Conservation (phyloP, 768 basidiomycete species). For the Rhizopogon rudus region DNA sequence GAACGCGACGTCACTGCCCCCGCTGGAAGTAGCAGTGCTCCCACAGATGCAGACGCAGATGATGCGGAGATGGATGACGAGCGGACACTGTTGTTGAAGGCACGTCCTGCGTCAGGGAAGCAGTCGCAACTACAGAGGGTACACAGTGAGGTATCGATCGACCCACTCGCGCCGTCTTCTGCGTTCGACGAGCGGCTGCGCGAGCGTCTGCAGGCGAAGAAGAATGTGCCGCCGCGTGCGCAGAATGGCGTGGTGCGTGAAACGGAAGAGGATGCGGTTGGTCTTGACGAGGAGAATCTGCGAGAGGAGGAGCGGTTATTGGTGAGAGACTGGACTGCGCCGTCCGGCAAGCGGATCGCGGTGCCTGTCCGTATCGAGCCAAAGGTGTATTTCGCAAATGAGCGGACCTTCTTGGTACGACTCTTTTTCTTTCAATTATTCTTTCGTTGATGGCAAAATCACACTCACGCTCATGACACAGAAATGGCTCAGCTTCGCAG, state of each 20-base stretch:
- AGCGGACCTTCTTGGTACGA: slow-evolving; percentile 89
- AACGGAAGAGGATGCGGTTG: slow-evolving; percentile 24
- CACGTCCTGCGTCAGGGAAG: slow-evolving; percentile 10
- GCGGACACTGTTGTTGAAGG: slow-evolving; percentile 34
- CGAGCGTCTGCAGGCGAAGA: slow-evolving; percentile 48
- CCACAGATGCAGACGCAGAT: slow-evolving; percentile 12
- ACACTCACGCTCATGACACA: slow-evolving; percentile 23
- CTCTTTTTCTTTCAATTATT: neutral
- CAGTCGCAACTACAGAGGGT: neutral
- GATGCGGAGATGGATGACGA: slow-evolving; percentile 25
- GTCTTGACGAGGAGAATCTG: slow-evolving; percentile 32
- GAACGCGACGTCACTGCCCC: slow-evolving; percentile 23
- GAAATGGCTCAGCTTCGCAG: slow-evolving; percentile 88
- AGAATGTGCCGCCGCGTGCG: slow-evolving; percentile 12
- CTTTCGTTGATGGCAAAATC: neutral
- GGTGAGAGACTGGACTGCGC: slow-evolving; percentile 69
- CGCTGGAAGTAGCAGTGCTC: slow-evolving; percentile 7
- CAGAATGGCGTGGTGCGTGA: slow-evolving; percentile 15
- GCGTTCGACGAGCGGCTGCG: slow-evolving; percentile 82
- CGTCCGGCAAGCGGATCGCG: slow-evolving; percentile 83
- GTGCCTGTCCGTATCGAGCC: slow-evolving; percentile 97
- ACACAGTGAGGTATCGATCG: slow-evolving; percentile 49
- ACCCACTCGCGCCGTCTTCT: slow-evolving; percentile 80
- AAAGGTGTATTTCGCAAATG: slow-evolving; percentile 96
- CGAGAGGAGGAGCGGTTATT: slow-evolving; percentile 50